Evolutionary conservation across 192 early-diverging fungal species (phyloP).

Genomic region (Mortierella hygrophila): DNA sequence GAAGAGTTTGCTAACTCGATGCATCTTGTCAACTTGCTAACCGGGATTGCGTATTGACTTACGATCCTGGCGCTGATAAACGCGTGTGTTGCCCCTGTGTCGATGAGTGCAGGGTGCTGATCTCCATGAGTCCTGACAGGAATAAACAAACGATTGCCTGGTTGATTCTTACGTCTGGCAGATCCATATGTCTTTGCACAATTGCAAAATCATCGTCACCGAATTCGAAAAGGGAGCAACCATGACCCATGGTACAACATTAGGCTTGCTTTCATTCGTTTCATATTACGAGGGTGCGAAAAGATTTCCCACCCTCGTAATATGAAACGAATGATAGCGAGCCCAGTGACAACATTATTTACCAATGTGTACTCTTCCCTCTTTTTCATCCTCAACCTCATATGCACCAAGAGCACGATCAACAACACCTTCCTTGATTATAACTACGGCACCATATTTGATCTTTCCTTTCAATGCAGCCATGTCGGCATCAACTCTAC

Average conservation of each 20-base stretch:
- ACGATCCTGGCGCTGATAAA: slow-evolving; percentile 18
- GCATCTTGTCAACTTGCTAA: slow-evolving; percentile 2
- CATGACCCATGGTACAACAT: background rate
- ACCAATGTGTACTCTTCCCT: background rate
- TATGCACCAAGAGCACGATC: background rate
- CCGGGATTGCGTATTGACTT: slow-evolving; percentile 1
- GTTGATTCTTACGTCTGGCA: background rate
- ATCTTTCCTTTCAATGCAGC: slow-evolving; percentile 2
- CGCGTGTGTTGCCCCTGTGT: slow-evolving; percentile 16
- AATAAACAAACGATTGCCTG: background rate
- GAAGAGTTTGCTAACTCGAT: slow-evolving; percentile 20
- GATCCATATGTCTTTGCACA: slow-evolving; percentile 4
- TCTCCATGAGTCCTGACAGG: background rate
- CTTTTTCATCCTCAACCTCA: background rate
- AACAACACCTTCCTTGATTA: background rate
- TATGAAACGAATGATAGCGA: no score
- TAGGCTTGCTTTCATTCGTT: no score
- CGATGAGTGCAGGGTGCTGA: slow-evolving; percentile 1
- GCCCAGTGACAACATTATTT: no score
- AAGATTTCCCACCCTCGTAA: no score
- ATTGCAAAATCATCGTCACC: background rate
- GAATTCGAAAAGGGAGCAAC: slow-evolving; percentile 1
- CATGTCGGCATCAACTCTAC: slow-evolving; percentile 4
- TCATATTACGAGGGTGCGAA: no score
- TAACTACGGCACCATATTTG: background rate